phyloP scores from a whole-genome alignment of 1,139 yeast species.

The Meyerozyma elateridarum region DNA sequence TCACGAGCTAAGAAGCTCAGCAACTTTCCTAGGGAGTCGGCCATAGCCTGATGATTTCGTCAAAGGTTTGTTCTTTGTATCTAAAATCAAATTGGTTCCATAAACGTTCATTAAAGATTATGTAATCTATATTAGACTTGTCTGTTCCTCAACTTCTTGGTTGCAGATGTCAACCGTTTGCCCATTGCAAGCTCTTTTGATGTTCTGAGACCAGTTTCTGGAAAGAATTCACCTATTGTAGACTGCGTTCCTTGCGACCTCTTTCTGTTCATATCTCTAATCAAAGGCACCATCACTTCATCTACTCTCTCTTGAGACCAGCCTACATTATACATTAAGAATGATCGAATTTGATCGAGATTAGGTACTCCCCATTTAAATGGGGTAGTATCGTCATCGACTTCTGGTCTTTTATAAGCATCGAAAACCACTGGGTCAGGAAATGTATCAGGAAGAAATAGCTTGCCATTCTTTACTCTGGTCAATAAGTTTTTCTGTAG shows the following conservation, averaged over 20 bases:
- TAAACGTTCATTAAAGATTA: too few species aligned
- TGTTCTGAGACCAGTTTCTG: constrained; percentile 41
- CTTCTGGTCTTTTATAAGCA: constrained; percentile 78
- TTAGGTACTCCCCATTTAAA: constrained; percentile 93
- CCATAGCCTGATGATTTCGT: constrained; percentile 20
- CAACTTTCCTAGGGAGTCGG: constrained; percentile 38
- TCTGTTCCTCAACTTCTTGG: constrained; percentile 37
- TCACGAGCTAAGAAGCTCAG: constrained; percentile 65
- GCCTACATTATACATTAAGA: constrained; percentile 65
- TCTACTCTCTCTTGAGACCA: constrained; percentile 80
- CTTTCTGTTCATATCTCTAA: constrained; percentile 68
- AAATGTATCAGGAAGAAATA: constrained; percentile 59
- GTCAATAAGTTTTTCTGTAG: constrained; percentile 48
- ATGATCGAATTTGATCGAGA: constrained; percentile 70
- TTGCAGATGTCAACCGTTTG: constrained; percentile 57
- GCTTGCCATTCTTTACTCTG: constrained; percentile 52
- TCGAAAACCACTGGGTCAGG: constrained; percentile 67
- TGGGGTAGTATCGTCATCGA: constrained; percentile 69
- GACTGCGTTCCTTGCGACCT: constrained; percentile 51
- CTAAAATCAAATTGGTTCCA: too few species aligned
- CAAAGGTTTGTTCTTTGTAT: not conserved
- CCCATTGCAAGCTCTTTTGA: constrained; percentile 48
- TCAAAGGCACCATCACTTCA: constrained; percentile 84
- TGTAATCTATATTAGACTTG: not conserved
- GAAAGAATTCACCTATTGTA: constrained; percentile 57